Evolutionary conservation across 2,329 filamentous ascomycete species (phyloP).

Genomic region (Pseudogymnoascus verrucosus): DNA sequence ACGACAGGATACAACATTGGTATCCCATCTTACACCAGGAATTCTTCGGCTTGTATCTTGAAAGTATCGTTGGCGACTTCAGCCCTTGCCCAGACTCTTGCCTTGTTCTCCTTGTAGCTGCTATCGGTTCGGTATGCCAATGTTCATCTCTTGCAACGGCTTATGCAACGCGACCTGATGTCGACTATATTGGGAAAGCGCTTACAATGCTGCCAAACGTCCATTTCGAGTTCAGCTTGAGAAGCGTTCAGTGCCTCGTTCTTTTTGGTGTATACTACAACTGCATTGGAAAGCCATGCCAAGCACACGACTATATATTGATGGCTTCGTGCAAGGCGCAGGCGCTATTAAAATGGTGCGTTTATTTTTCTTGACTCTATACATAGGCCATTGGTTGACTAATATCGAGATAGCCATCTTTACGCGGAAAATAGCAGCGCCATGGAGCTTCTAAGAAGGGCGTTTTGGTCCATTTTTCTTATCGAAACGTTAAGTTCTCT

Average conservation of each 20-base stretch:
- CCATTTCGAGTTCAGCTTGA: too few relatives aligned
- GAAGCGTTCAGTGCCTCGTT: too few relatives aligned
- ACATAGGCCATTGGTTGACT: neutral
- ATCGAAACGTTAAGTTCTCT: conserved; percentile 18
- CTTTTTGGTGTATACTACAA: too few relatives aligned
- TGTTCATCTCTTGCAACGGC: conserved; percentile 10
- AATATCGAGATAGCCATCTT: conserved; percentile 10
- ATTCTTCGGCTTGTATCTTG: conserved; percentile 20
- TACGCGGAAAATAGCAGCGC: conserved; percentile 9
- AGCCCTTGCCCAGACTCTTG: conserved; percentile 19
- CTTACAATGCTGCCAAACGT: neutral
- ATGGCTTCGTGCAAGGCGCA: conserved; percentile 19
- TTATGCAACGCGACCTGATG: conserved; percentile 10
- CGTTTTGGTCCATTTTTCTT: conserved; percentile 22
- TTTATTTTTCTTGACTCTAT: conserved; percentile 8
- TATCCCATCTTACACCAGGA: conserved; percentile 23
- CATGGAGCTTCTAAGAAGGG: conserved; percentile 18
- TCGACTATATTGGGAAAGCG: conserved; percentile 13
- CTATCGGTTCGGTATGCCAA: conserved; percentile 21
- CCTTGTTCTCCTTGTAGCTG: conserved; percentile 24
- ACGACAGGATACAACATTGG: conserved; percentile 22
- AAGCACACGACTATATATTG: too few relatives aligned
- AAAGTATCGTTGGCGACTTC: conserved; percentile 18
- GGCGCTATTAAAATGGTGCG: conserved; percentile 21
- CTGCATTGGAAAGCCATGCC: too few relatives aligned